Conservation (phyloP, 2,329 filamentous ascomycete species). For the Diaporthe destruens region DNA sequence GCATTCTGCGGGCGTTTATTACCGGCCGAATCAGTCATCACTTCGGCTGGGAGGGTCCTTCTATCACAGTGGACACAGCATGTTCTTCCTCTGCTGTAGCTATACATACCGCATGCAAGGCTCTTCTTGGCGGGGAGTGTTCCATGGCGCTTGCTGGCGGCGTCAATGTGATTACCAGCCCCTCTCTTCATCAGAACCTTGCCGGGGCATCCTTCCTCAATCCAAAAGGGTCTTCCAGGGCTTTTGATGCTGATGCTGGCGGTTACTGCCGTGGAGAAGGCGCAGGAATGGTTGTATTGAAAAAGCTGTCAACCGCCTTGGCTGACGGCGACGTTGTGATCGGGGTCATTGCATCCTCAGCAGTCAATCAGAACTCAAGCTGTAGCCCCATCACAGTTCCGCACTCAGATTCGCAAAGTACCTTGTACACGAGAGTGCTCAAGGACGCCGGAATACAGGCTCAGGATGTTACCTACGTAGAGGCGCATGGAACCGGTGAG, state of each 20-base stretch:
- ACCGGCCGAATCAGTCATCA: conserved; percentile 54
- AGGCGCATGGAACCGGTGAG: conserved; percentile 55
- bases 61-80: conserved; percentile 56
- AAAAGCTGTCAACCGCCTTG: conserved; percentile 62
- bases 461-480: conserved; percentile 49
- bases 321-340: conserved; percentile 64
- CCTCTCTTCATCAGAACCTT: conserved; percentile 49
- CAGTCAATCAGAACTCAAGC: conserved; percentile 52
- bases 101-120: conserved; percentile 47
- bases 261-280: conserved; percentile 68
- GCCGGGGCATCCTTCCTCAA: conserved; percentile 56
- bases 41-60: conserved; percentile 58
- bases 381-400: conserved; percentile 48
- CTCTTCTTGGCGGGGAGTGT: conserved; percentile 48
- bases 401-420: conserved; percentile 44
- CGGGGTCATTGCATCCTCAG: conserved; percentile 55
- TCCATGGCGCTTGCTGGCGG: conserved; percentile 54
- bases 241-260: conserved; percentile 61
- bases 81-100: conserved; percentile 54
- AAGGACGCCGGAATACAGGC: conserved; percentile 45
- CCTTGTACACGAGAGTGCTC: conserved; percentile 48
- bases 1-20: conserved; percentile 47
- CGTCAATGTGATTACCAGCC: conserved; percentile 53
- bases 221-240: conserved; percentile 59
- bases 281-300: conserved; percentile 62